phyloP scores from a whole-genome alignment of 169 alveolate species.

The Babesia ovata region DNA sequence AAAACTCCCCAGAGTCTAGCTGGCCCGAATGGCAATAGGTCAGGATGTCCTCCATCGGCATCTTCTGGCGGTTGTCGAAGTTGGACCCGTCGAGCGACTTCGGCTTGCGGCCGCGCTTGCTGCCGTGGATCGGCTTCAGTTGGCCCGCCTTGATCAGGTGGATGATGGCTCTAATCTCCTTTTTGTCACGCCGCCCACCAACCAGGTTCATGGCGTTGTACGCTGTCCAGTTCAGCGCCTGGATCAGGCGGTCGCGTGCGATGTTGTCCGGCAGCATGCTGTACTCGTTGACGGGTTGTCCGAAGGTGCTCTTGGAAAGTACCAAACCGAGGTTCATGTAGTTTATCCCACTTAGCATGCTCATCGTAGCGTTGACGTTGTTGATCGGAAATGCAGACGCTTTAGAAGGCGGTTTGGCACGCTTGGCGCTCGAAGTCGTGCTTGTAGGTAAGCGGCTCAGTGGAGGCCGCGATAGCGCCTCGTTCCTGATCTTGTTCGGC shows the following conservation, averaged over 20 bases:
- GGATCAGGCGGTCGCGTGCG: slow-evolving; percentile 66
- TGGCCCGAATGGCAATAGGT: slow-evolving; percentile 64
- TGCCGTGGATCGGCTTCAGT: slow-evolving; percentile 68
- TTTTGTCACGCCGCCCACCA: slow-evolving; percentile 33
- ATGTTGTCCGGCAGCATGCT: slow-evolving; percentile 44
- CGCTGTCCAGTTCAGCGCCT: slow-evolving; percentile 63
- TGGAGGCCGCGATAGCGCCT: slow-evolving; percentile 2
- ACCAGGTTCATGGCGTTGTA: slow-evolving; percentile 36
- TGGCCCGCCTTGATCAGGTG: slow-evolving; percentile 52
- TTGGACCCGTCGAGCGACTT: slow-evolving; percentile 72
- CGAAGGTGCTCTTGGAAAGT: slow-evolving; percentile 25
- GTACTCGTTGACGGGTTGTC: slow-evolving; percentile 42
- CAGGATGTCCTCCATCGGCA: slow-evolving; percentile 72
- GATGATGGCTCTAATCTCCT: slow-evolving; percentile 49
- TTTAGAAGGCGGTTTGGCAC: slow-evolving; percentile 15
- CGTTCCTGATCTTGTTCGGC: slow-evolving; percentile 37
- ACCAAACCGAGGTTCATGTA: slow-evolving; percentile 64
- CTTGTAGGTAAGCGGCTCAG: not conserved
- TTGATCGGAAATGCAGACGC: slow-evolving; percentile 7
- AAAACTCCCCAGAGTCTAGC: slow-evolving; percentile 69
- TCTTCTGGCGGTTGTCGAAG: slow-evolving; percentile 57
- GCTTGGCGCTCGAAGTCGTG: slow-evolving; percentile 19
- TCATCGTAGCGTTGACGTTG: slow-evolving; percentile 24
- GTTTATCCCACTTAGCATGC: slow-evolving; percentile 36
- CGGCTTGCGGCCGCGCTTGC: slow-evolving; percentile 70